A percentile compares a stretch with the other conserved stretches of the same genome.
Conservation (phyloP, 2,329 filamentous ascomycete genomes). For the Colletotrichum sp. region DNA sequence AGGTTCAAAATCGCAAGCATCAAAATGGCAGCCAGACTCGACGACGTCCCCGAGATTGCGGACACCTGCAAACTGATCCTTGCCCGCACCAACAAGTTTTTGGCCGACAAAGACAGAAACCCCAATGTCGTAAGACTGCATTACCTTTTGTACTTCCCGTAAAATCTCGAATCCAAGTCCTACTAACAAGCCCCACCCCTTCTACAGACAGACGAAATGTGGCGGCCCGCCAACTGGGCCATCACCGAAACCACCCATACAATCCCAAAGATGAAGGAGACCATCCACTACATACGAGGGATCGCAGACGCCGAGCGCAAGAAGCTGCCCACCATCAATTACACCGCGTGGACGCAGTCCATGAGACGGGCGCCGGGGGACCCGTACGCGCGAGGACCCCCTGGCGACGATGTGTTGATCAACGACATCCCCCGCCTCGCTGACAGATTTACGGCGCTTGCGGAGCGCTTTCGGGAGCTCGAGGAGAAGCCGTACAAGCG, state of each 20-base stretch:
- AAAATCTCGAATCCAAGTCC: neutral
- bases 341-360: neutral
- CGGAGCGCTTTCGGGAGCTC: neutral
- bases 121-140: neutral
- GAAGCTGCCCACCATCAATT: neutral
- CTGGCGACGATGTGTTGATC: neutral
- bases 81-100: neutral
- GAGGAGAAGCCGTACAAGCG: neutral
- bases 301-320: neutral
- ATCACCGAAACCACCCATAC: neutral
- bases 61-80: neutral
- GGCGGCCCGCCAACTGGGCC: neutral
- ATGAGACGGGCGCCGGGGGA: neutral
- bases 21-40: neutral
- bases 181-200: neutral
- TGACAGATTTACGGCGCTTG: neutral
- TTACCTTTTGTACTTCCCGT: neutral
- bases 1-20: neutral
- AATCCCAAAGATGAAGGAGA: neutral
- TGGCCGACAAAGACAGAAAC: neutral
- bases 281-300: neutral
- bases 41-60: neutral
- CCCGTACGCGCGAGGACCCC: neutral
- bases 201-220: neutral
- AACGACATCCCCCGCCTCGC: neutral